Conservation (phyloP, 1,284 basidiomycete species). For the Vanrija sp. region DNA sequence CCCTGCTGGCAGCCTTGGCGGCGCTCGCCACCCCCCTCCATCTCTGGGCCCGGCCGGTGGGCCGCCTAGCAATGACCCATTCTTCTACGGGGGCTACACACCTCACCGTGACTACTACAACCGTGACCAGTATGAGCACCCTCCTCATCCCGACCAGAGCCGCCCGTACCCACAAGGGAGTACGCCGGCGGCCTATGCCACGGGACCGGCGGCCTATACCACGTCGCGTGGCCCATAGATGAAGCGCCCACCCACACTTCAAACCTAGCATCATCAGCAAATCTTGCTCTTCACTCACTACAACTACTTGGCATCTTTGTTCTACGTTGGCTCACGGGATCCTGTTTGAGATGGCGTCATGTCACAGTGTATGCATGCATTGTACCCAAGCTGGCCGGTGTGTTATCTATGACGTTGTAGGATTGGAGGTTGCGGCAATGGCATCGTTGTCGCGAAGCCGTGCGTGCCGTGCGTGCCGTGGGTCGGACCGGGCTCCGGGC, state of each 20-base stretch:
- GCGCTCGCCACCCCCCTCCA: background rate
- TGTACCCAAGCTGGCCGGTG: too few species aligned
- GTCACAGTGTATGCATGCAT: background rate
- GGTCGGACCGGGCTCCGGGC: too few species aligned
- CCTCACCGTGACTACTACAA: background rate
- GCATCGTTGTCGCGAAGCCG: too few species aligned
- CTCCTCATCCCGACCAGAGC: background rate
- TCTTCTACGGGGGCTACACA: background rate
- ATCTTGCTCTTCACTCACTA: background rate
- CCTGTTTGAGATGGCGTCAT: background rate
- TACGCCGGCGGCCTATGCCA: background rate
- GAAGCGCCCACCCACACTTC: background rate
- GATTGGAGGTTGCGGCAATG: too few species aligned
- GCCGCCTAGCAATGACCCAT: background rate
- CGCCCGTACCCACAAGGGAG: background rate
- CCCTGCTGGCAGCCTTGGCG: background rate
- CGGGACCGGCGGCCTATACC: background rate
- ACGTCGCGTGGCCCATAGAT: background rate
- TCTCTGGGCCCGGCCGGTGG: background rate
- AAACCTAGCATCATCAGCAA: background rate
- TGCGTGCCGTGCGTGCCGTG: too few species aligned
- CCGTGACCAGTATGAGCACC: background rate
- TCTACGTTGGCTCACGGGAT: background rate
- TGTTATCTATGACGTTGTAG: too few species aligned
- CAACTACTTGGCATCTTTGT: too few species aligned